These are phyloP conservation scores for Bryum argenteum DNA, from an alignment of 225 moss, liverwort and hornwort genomes.

Conservation along the genomic window DNA sequence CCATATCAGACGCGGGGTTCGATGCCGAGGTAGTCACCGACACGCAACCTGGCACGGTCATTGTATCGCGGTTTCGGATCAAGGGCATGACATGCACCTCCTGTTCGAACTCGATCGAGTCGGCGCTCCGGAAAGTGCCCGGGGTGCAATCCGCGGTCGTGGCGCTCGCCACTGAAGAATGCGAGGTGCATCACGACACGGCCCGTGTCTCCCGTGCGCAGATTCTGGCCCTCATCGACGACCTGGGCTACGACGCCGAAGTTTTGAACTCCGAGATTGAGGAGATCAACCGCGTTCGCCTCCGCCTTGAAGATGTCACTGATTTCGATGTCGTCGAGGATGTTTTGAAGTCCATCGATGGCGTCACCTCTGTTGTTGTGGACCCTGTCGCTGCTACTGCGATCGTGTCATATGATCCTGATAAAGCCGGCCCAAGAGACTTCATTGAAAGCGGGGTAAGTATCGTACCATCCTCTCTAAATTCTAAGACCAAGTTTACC, in stretches of 20 bases:
- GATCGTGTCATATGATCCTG: constrained; percentile 64
- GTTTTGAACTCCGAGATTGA: constrained; percentile 70
- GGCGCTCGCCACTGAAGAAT: constrained; percentile 83
- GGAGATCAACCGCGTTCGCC: constrained; percentile 70
- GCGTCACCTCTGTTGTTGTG: constrained; percentile 67
- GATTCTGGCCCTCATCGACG: constrained; percentile 57
- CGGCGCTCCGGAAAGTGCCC: constrained; percentile 46
- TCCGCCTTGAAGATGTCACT: constrained; percentile 63
- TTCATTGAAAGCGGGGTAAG: constrained; percentile 62
- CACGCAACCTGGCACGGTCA: constrained; percentile 29
- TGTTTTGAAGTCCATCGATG: constrained; percentile 53
- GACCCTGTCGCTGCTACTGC: constrained; percentile 47
- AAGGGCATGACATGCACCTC: constrained; percentile 83
- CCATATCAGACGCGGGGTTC: constrained; percentile 84
- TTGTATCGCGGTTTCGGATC: constrained; percentile 61
- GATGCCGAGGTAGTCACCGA: constrained; percentile 50
- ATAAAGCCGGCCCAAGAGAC: constrained; percentile 63
- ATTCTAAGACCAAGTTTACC: too few relatives aligned
- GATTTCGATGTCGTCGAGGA: constrained; percentile 58
- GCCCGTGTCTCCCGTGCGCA: constrained; percentile 44
- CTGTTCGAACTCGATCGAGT: constrained; percentile 68
- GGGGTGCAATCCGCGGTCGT: constrained; percentile 72
- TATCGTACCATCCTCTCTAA: neutral
- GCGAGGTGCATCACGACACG: constrained; percentile 74
- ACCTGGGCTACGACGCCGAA: constrained; percentile 73